Base-by-base conservation (phyloP, 257 asterid genomes). In the Nemophila menziesii region DNA sequence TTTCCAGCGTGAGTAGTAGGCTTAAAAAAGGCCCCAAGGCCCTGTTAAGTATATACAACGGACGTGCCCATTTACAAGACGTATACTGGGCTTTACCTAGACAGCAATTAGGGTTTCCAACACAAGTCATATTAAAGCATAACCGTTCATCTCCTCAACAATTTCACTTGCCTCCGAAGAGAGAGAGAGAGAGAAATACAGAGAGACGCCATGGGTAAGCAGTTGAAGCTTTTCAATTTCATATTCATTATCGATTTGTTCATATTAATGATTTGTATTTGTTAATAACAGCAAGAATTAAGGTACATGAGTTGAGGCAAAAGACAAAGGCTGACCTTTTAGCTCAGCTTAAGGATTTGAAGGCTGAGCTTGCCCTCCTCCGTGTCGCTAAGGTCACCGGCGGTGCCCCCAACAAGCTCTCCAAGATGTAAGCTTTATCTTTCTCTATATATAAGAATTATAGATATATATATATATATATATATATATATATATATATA, bases 331-430 rank as follows among this genome's bases (percentile, higher is more conserved):
- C 57, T 3, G 89, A 81, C 10, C 70, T 81, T 9, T 42, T 71
- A 56, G 79, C 74, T 26, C 89, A 81, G 60, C 66, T 77, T 61
- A 77, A 81, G 72, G 93, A 81, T 52, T 66, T 81, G 56, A 81
- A 81, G 69, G 78, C 80, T 24, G 82, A 81, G 66, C 57, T 81
- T 9, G 74, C 89, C 14, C 70, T 74, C 39, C 75, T 81, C 50
- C 72, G 89, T 12, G 85, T 81, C 38, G 80, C 93, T 15, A 72
- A 72, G 51, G 74, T 62, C 61, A 67, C 70, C 33, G 70, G 74
- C 20, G 70, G 74, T 33, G 70, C 74, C 44, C 67, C 74, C 12
- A 67, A 67, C 59, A 67, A 62, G 60, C 74, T 68, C 52, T 68
- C 74, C 61, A 68, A 62, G 51, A 62, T 67, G 67, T 60, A 50